Percentiles rank a stretch among this genome's conserved stretches.
Evolutionary conservation across 2,329 filamentous ascomycete species (phyloP).

Genomic region (Apiospora arundinis): DNA sequence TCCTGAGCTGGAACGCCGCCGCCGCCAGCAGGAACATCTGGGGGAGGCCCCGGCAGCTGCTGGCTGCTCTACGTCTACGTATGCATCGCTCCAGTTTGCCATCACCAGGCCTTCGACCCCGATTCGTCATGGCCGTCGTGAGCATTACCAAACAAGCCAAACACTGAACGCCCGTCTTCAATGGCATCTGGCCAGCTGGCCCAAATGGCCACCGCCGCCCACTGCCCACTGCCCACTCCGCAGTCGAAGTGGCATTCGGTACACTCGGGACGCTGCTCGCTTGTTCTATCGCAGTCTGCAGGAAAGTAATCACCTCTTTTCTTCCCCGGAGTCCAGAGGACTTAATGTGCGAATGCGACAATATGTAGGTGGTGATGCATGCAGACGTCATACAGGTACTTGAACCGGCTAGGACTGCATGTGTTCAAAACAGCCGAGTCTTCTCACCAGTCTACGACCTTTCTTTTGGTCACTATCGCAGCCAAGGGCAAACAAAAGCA

Average conservation of each 20-base stretch:
- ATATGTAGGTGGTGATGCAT: background rate
- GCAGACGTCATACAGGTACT: background rate
- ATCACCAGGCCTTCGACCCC: background rate
- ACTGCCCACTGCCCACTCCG: no score
- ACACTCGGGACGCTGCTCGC: background rate
- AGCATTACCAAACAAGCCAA: constrained; percentile 10
- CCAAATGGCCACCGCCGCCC: background rate
- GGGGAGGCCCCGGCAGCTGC: background rate
- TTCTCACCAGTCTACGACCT: background rate
- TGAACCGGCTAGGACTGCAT: background rate
- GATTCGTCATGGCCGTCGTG: constrained; percentile 2
- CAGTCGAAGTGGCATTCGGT: background rate
- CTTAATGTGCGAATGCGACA: background rate
- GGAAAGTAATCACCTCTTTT: background rate
- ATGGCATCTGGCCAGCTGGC: no score
- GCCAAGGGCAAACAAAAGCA: background rate
- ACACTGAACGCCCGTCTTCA: background rate
- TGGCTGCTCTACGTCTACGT: background rate
- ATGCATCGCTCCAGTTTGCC: constrained; percentile 1
- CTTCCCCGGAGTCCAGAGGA: background rate
- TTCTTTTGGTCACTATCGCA: background rate
- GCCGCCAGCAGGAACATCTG: background rate
- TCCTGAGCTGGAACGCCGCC: background rate
- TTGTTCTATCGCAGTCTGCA: background rate
- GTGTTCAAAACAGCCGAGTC: background rate